Conservation (phyloP, 441 rosid species). For the Sinapis alba region DNA sequence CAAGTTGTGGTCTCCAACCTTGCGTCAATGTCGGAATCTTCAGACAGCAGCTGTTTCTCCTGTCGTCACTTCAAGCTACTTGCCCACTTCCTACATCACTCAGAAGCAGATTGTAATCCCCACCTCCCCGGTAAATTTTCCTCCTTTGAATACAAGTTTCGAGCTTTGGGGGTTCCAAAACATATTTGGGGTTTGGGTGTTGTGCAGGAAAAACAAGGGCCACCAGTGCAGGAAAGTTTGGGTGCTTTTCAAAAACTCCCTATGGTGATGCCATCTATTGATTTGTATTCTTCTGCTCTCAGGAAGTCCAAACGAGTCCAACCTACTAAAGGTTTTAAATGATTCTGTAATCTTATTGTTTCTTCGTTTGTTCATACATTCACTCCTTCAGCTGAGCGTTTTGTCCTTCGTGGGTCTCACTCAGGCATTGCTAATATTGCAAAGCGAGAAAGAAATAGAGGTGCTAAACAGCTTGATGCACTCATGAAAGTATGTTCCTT, state of each 20-base stretch:
- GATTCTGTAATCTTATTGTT: too few relatives aligned
- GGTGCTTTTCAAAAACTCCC: constrained; percentile 97
- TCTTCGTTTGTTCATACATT: not conserved
- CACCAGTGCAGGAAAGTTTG: constrained; percentile 45
- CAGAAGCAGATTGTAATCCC: constrained; percentile 38
- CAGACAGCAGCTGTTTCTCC: constrained; percentile 60
- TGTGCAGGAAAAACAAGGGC: constrained; percentile 44
- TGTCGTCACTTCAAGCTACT: constrained; percentile 58
- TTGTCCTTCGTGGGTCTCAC: constrained; percentile 30
- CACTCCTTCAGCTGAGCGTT: not conserved
- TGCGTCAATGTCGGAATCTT: constrained; percentile 52
- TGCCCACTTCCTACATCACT: constrained; percentile 47
- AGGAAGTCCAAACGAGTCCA: constrained; percentile 76
- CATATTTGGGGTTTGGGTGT: too few relatives aligned
- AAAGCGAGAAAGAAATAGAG: constrained; percentile 87
- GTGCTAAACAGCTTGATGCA: constrained; percentile 96
- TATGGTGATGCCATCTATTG: constrained; percentile 92
- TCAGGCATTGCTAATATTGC: constrained; percentile 93
- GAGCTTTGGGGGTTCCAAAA: not conserved
- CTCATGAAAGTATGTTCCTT: constrained; percentile 73
- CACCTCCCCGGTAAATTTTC: constrained; percentile 36
- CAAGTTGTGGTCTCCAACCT: constrained; percentile 10
- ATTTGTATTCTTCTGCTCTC: constrained; percentile 72
- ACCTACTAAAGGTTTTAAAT: constrained; percentile 72
- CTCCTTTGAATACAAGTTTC: not conserved